These are phyloP conservation scores for Penicillium decumbens DNA, from an alignment of 2,329 filamentous ascomycete genomes.

Conservation along the genomic window DNA sequence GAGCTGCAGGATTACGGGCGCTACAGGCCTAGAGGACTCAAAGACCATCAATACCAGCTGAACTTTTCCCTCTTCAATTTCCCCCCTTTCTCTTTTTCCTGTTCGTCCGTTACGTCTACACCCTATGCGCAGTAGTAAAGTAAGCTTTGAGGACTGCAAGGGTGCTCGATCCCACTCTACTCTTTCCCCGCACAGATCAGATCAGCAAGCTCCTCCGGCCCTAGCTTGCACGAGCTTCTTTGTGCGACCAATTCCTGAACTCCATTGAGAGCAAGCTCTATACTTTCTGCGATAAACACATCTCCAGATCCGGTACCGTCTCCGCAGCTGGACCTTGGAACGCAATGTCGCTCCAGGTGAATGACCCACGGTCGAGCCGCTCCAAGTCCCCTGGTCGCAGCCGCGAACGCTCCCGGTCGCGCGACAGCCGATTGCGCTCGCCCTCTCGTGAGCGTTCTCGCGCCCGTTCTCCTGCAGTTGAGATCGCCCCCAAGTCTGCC, in stretches of 20 bases:
- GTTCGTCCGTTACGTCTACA: not conserved
- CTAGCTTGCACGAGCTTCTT: not conserved
- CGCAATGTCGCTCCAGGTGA: slow-evolving; percentile 37
- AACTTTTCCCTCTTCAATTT: not conserved
- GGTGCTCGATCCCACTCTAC: not conserved
- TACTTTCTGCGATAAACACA: slow-evolving; percentile 17
- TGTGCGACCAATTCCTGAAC: not conserved
- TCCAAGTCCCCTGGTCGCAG: slow-evolving; percentile 44
- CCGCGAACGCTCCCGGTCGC: slow-evolving; percentile 43
- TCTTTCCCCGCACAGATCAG: slow-evolving; percentile 5
- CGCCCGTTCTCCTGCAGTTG: slow-evolving; percentile 25
- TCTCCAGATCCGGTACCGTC: slow-evolving; percentile 10
- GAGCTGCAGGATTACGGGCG: not conserved
- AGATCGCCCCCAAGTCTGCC: slow-evolving; percentile 11
- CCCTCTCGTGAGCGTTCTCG: slow-evolving; percentile 26
- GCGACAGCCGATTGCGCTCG: slow-evolving; percentile 36
- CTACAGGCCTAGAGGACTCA: not conserved
- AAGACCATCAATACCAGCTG: not conserved
- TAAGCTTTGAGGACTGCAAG: not conserved
- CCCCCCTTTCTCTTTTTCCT: not conserved
- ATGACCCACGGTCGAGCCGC: slow-evolving; percentile 42
- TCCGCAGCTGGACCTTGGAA: slow-evolving; percentile 11
- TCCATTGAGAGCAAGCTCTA: not conserved
- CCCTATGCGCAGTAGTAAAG: not conserved
- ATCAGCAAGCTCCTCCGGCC: not conserved